Base-by-base conservation (phyloP, 371 early-diverging fungal species). In the Lichtheimia ramosa region DNA sequence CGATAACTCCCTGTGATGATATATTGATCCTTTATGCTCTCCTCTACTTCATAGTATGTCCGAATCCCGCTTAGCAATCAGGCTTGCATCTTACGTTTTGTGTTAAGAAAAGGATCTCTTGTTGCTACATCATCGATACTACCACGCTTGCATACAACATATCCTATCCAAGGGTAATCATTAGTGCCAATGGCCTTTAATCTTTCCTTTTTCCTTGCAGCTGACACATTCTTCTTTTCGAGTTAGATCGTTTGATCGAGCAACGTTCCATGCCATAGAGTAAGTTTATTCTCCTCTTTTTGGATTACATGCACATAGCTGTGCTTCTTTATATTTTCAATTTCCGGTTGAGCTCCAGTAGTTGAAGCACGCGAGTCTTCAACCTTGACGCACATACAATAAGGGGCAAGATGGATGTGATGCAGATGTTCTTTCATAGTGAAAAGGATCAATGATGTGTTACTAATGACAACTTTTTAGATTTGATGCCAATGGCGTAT, bases 1-100 rank as follows among this genome's bases (percentile, higher is more conserved):
- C 10, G 10, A 10, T 34, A 34, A 34, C 34, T 34, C 34, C 34
- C 34, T 34, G 34, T 34, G 34, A 34, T 34, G 34, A 34, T 34
- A 5, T 53, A n/a, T 46, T 46, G 46, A 21, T 21, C 21, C 46
- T 18, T 46, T 46, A 46, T 21, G 46, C 21, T n/a, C 46, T 18
- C 46, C 34, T 34, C 8, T 46, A 46, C 54, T 34, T 12, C 61
- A 27, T 77, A 93, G 92, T 92, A 89, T 67, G 71, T 89, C 52
- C 88, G 96, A 20, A 82, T 96, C 34, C 93, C 94, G 46, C 88
- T 94, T 20, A 65, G 69, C 34, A 70, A 49, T 42, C 49, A 70
- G 3, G 83, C 87, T 8, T 91, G 89, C 54, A 74, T 83, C 27
- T 74, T 96, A 50, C 88, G 95, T 4, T 91, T 95, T 71, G 83